A percentile compares a stretch with the other conserved stretches of the same genome.
Conservation (phyloP, 129 eudicot species). For the Oenanthe sinensis region DNA sequence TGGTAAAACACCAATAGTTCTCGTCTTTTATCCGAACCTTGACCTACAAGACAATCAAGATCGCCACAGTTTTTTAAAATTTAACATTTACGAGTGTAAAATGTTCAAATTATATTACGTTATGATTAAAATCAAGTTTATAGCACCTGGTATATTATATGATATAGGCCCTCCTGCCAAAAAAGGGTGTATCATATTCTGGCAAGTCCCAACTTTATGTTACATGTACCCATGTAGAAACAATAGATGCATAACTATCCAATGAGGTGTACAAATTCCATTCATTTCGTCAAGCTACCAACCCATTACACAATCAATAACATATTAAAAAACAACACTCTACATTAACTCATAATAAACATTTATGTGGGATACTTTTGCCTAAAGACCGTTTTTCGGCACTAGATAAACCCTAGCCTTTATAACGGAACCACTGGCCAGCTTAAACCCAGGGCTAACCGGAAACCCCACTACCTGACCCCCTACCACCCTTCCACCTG, state of each 20-base stretch:
- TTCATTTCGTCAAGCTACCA: not conserved
- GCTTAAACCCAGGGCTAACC: slow-evolving; percentile 95
- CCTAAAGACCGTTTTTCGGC: slow-evolving; percentile 40
- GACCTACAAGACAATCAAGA: too few species aligned
- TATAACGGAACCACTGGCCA: slow-evolving; percentile 65
- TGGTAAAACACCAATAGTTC: too few species aligned
- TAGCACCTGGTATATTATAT: not conserved
- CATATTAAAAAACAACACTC: not conserved
- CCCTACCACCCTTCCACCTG: slow-evolving; percentile 43
- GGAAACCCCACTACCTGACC: slow-evolving; percentile 73
- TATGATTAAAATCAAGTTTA: not conserved
- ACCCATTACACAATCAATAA: not conserved
- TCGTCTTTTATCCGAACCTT: too few species aligned
- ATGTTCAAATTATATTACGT: too few species aligned
- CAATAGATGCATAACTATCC: not conserved
- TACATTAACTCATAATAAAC: not conserved
- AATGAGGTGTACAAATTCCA: not conserved
- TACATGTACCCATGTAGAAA: not conserved
- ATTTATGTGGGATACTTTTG: not conserved
- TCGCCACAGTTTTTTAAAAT: too few species aligned
- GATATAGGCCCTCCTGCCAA: not conserved
- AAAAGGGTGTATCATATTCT: not conserved
- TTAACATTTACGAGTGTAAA: too few species aligned
- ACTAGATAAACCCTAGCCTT: slow-evolving; percentile 93
- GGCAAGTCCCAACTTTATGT: not conserved